phyloP scores from a whole-genome alignment of 2,329 filamentous ascomycete genomes.

The Fusarium kyushuense region DNA sequence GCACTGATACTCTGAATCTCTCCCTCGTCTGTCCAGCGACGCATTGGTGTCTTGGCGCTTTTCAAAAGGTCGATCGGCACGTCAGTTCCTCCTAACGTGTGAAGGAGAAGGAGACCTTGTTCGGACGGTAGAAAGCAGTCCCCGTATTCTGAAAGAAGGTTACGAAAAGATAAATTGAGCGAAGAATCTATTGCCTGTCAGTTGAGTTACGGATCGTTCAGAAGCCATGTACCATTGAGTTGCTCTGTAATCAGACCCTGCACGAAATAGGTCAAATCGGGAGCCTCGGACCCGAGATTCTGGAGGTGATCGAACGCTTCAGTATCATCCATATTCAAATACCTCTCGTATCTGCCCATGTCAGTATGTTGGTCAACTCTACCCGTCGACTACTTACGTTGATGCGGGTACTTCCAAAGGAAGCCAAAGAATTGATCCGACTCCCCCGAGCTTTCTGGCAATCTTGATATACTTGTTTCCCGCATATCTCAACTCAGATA shows the following conservation, averaged over 20 bases:
- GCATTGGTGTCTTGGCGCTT: constrained; percentile 34
- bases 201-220: rapidly evolving
- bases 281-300: constrained; percentile 30
- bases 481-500: constrained; percentile 48
- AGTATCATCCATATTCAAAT: constrained; percentile 52
- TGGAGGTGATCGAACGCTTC: constrained; percentile 48
- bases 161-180: constrained; percentile 36
- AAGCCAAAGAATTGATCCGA: constrained; percentile 52
- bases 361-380: neutral
- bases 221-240: constrained; percentile 21
- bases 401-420: constrained; percentile 50
- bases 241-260: constrained; percentile 43
- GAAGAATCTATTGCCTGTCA: constrained; percentile 13
- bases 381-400: constrained; percentile 40
- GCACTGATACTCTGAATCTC: constrained; percentile 46
- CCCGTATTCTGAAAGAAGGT: constrained; percentile 44
- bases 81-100: constrained; percentile 38
- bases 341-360: constrained; percentile 48
- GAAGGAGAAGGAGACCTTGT: constrained; percentile 45
- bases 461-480: constrained; percentile 54
- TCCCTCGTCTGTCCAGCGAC: constrained; percentile 46
- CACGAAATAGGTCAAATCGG: constrained; percentile 38
- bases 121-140: constrained; percentile 45
- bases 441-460: constrained; percentile 46
- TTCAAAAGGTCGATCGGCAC: constrained; percentile 46